Base-by-base conservation (phyloP, 2,329 filamentous ascomycete genomes). In the Phialophora expanda region DNA sequence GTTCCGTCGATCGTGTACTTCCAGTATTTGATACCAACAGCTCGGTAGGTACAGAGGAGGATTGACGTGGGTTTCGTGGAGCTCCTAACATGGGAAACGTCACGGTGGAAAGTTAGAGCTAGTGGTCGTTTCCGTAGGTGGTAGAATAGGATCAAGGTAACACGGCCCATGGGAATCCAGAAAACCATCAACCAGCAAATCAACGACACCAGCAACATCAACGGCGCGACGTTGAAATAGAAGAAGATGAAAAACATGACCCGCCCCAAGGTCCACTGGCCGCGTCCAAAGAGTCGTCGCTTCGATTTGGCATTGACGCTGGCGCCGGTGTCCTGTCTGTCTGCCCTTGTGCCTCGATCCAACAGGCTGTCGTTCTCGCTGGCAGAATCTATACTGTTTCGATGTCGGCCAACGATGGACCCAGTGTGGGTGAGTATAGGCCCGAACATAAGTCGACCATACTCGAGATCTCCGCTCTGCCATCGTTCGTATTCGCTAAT, bases 401-500 rank as follows among this genome's bases (percentile, higher is more conserved):
- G 87, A 67, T 93, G 91, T 54, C 92, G 89, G 24, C 94, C 95
- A 50, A 97, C 83, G 59, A 98, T 88, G 6, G 93, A 96, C 26
- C 71, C 69, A 22, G 62, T 69, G 61, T 91, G 87, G 72, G 85
- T 89, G 66, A 86, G 80, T 30, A 80, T 87, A 2, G 95, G 95
- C 0, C 95, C 96, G 76, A 99, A 99, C 82, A 99, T 98, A 2
- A 99, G 85, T 38, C 94, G 87, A 2, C 95, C 95, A 76, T 98
- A 93, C 78, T 99, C 95, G 38, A 99, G 86, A 75, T 99, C 95
- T 58, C 95, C 95, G 75, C 89, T 97, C 80, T 99, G 95, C 95
- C 95, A 99, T 79, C 97, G 93, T 78, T 99, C 95, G 76, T 99
- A 99, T 80, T 99, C 95, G 74, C 92, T 96, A 75, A 99, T 97